phyloP scores from a whole-genome alignment of 345 rosid genomes.

The Eucalyptus polybractea region DNA sequence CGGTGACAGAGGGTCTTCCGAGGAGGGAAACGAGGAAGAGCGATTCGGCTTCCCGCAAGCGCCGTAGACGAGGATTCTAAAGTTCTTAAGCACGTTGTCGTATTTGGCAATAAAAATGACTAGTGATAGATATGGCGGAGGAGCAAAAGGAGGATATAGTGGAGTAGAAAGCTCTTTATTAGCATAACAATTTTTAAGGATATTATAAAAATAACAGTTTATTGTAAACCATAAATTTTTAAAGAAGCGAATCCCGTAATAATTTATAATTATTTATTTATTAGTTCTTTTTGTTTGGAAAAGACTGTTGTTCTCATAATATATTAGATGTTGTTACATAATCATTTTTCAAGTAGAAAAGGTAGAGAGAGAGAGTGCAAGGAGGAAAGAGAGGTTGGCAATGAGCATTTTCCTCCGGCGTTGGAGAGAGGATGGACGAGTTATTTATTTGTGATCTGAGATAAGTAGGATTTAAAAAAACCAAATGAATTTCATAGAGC shows the following conservation, averaged over 20 bases:
- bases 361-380: not conserved
- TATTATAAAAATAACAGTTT: fast-evolving
- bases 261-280: too few species aligned
- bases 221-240: fast-evolving
- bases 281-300: fast-evolving
- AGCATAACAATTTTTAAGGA: too few species aligned
- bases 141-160: not conserved
- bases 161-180: fast-evolving
- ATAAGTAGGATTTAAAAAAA: not conserved
- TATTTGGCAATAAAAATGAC: conserved; percentile 2
- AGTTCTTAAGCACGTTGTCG: conserved; percentile 20
- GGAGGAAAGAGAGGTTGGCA: not conserved
- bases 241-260: fast-evolving
- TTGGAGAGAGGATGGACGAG: not conserved
- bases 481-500: too few species aligned
- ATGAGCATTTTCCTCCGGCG: not conserved
- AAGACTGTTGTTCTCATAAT: too few species aligned
- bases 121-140: conserved; percentile 20
- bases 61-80: conserved; percentile 22
- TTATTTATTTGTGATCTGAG: not conserved
- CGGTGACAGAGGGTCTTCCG: conserved; percentile 15
- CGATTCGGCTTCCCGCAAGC: conserved; percentile 1
- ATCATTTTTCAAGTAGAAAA: too few species aligned
- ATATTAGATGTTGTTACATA: fast-evolving
- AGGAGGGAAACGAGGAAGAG: conserved; percentile 21